Base-by-base conservation (phyloP, 306 rosid species). In the Begonia masoniana region DNA sequence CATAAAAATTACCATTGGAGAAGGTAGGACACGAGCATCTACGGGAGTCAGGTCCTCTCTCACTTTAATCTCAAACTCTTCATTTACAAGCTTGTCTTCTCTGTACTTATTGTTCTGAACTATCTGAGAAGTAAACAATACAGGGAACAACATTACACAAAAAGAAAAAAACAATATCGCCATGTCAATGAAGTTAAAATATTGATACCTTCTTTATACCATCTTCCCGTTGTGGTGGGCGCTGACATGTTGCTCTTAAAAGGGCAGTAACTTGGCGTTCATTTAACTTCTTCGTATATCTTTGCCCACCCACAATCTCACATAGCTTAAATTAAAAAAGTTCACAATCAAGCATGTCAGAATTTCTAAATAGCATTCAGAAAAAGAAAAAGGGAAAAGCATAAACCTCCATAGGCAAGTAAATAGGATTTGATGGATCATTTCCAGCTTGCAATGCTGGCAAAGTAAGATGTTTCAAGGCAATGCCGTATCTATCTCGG, bases 381-480 rank as follows among this genome's bases (percentile, higher is more conserved):
- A 41, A 51, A 16, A 16, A 21, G 52, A 51, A 10, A 6, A 39
- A n/a, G 17, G 19, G 7, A 19, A 50, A 61, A 47, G 49, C 17
- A 26, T 50, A 59, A 42, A 88, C 96, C 94, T 88, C 96, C 82
- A 88, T 74, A 0, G 96, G 96, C 48, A 88, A 54, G 65, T 59
- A 84, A 10, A 13, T 21, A 5, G 94, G 94, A 10, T 56, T 88
- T 0, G 39, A 31, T 31, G 73, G 7, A 50, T 82, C 77, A 47
- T 60, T 78, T n/a, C 96, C 96, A 39, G 85, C 69, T 69, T 76
- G 82, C 7, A 91, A 51, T 9, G 99, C 99, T 47, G 96, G 94
- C 65, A 84, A 68, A 43, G 2, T 10, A 36, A 26, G 14, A 58
- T 9, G 11, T 42, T 43, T 26, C 0, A 83, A 73, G 0, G 0